A percentile compares a stretch with the other conserved stretches of the same genome.
These are phyloP conservation scores for Beauveria bassiana DNA, from an alignment of 2,329 filamentous ascomycete species.

Conservation along the genomic window DNA sequence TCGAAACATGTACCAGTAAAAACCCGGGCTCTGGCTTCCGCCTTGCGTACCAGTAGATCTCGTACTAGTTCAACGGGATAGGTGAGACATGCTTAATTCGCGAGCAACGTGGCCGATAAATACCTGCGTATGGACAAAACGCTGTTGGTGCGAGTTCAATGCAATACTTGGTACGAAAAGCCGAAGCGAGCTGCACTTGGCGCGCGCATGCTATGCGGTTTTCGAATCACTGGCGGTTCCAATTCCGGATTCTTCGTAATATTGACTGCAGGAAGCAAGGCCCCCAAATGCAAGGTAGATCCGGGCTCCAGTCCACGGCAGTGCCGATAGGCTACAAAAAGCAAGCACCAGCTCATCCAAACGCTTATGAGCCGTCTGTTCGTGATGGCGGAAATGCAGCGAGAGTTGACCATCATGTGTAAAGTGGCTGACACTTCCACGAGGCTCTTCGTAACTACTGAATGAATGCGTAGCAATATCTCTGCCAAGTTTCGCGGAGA, in stretches of 20 bases:
- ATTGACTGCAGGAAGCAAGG: not conserved
- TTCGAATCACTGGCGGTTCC: not conserved
- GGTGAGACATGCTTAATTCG: too few species aligned
- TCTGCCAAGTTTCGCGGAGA: too few species aligned
- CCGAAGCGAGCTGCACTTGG: not conserved
- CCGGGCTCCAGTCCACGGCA: not conserved
- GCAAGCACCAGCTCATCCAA: too few species aligned
- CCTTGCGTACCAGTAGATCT: not conserved
- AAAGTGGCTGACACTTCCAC: too few species aligned
- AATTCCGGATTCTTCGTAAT: not conserved
- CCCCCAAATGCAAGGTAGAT: conserved; percentile 1
- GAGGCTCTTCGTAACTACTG: too few species aligned
- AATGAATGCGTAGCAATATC: too few species aligned
- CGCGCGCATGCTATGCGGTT: not conserved
- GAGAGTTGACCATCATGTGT: too few species aligned
- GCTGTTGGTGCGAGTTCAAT: not conserved
- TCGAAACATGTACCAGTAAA: not conserved
- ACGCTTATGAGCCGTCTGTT: too few species aligned
- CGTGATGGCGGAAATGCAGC: too few species aligned
- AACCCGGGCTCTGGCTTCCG: too few species aligned
- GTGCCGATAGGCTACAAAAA: not conserved
- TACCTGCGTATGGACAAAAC: not conserved
- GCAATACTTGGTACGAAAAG: not conserved
- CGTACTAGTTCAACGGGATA: not conserved
- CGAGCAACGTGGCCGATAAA: too few species aligned